Evolutionary conservation across 768 basidiomycete species (phyloP), one percentile per base, ranked within the genome.

Genomic region (Boletus pseudo-olivaceus): DNA sequence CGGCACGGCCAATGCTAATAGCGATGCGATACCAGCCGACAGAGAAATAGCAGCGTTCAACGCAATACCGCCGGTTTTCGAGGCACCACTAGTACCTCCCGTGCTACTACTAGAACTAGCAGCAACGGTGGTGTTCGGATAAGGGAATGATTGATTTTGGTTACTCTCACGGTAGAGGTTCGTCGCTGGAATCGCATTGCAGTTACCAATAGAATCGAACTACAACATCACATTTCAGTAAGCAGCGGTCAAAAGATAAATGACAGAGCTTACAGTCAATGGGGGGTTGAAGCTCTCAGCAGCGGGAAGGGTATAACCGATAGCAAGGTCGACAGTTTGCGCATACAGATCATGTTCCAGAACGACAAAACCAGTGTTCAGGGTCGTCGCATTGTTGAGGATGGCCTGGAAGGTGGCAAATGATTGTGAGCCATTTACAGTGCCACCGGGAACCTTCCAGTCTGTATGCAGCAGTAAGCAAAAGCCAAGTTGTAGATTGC

Each of bases 111-210:
- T 7, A 15, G 64, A 48, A 6, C 44, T 55, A 7, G 54, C 57
- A 17, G 35, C 44, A 17, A 32, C 7, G 1, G 69, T 70, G 47
- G 72, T 69, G 55, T 80, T 76, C 42, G 69, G 43, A 55, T 74
- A 79, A 19, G 84, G 85, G 80, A 88, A 89, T 0, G 84, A 74
- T 20, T 62, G 64, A 70, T 95, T 94, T 54, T 75, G 75, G 60
- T 83, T 91, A 27, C 86, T 90, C 75, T 98, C 95, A 44, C 85
- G 75, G 75, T 97, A 98, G 39, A 94, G 74, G 67, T 96, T 81
- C 32, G 75, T 72, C 20, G 79, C 63, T 7, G 83, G 79, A 61
- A 84, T 78, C 47, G 78, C 79, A 53, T 80, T 77, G 78, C 96
- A 98, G 54, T 82, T 62, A 29, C 91, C 88, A 66, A 98, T 88